Conservation (phyloP, 208 protist genomes). For the Crithidia mellificae region DNA sequence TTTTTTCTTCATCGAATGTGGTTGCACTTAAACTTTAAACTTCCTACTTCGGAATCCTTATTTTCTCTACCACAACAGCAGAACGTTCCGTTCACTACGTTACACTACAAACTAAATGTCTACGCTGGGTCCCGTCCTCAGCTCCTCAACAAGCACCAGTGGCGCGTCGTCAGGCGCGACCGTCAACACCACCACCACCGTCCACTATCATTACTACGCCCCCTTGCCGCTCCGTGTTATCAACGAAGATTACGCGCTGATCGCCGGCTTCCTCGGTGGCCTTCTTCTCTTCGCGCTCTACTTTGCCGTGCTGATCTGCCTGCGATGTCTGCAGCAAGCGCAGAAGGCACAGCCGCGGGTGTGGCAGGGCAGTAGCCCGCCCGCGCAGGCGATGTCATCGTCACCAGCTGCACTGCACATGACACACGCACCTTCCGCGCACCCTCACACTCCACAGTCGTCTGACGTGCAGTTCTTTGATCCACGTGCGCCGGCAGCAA, state of each 20-base stretch:
- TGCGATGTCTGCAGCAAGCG: conserved; percentile 2
- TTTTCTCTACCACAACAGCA: too few relatives aligned
- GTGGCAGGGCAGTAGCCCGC: not conserved
- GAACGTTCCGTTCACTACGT: too few relatives aligned
- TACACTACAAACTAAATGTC: too few relatives aligned
- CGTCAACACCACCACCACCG: not conserved
- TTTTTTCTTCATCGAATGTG: too few relatives aligned
- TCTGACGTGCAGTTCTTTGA: too few relatives aligned
- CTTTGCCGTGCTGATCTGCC: conserved; percentile 19
- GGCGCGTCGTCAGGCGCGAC: not conserved
- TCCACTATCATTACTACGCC: not conserved
- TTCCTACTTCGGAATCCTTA: too few relatives aligned
- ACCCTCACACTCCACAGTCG: too few relatives aligned
- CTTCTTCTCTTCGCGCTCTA: conserved; percentile 26
- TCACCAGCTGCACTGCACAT: conserved; percentile 3
- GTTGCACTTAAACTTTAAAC: too few relatives aligned
- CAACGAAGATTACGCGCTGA: conserved; percentile 46
- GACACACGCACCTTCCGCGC: too few relatives aligned
- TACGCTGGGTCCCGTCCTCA: too few relatives aligned
- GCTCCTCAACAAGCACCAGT: not conserved
- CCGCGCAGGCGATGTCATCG: not conserved
- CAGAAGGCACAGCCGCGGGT: not conserved
- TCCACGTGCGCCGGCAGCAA: too few relatives aligned
- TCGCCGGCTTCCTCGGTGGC: conserved; percentile 33
- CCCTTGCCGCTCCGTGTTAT: conserved; percentile 19